A percentile compares a stretch with the other conserved stretches of the same genome.
Conservation (phyloP, 2,329 filamentous ascomycete species). For the Aspergillus tamarii region DNA sequence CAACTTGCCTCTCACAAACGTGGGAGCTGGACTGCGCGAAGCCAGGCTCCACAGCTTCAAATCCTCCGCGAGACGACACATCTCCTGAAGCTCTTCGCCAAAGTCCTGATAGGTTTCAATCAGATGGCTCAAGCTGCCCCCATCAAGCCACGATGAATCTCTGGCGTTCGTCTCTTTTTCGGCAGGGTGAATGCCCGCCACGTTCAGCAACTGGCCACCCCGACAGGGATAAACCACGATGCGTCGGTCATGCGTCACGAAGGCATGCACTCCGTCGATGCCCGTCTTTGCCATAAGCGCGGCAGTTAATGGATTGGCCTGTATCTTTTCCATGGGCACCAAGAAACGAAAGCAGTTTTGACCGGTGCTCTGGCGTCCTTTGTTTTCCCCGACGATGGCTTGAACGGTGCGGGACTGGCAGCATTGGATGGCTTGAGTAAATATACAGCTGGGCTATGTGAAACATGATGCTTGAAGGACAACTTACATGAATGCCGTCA, state of each 20-base stretch:
- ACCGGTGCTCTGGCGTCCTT: constrained; percentile 26
- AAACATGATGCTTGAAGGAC: neutral
- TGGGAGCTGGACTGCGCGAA: constrained; percentile 15
- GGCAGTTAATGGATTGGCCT: constrained; percentile 3
- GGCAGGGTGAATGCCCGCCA: constrained; percentile 13
- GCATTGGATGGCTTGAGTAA: neutral
- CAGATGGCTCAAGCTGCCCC: neutral
- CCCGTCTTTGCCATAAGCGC: neutral
- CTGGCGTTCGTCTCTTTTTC: neutral
- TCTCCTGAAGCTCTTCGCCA: constrained; percentile 14
- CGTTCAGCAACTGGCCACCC: constrained; percentile 17
- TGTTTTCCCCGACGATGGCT: constrained; percentile 23
- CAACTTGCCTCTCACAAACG: constrained; percentile 22
- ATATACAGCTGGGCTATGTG: neutral
- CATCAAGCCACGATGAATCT: neutral
- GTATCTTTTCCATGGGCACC: constrained; percentile 35
- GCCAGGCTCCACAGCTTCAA: constrained; percentile 26
- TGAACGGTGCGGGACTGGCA: neutral
- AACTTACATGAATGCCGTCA: neutral
- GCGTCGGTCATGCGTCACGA: constrained; percentile 21
- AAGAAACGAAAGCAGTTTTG: constrained; percentile 42
- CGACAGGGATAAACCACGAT: constrained; percentile 32
- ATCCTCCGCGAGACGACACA: constrained; percentile 22
- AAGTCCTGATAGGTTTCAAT: constrained; percentile 15
- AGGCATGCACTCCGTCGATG: constrained; percentile 10